Conservation (phyloP, 768 basidiomycete genomes). For the Termitomyces sp. region DNA sequence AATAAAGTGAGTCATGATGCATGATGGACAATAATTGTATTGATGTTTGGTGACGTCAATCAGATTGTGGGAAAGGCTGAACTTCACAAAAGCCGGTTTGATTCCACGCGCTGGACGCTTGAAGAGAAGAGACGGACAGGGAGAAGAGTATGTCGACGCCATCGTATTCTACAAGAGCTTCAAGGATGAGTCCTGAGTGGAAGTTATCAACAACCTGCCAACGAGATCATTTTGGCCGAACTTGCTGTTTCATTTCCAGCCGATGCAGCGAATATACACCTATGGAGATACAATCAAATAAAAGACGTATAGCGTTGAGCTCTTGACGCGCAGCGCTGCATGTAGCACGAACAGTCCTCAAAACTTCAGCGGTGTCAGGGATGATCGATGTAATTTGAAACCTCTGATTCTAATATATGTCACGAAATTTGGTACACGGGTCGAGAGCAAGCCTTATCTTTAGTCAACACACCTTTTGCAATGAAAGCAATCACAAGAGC, state of each 20-base stretch:
- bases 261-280: not conserved
- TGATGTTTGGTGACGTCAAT: not conserved
- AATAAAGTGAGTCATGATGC: constrained; percentile 40
- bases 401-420: not conserved
- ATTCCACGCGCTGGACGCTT: constrained; percentile 77
- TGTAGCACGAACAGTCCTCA: not conserved
- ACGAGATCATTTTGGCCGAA: not conserved
- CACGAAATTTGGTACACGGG: not conserved
- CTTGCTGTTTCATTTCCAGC: not conserved
- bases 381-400: not conserved
- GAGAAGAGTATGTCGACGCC: constrained; percentile 88
- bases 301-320: not conserved
- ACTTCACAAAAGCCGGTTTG: constrained; percentile 72
- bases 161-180: constrained; percentile 82
- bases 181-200: constrained; percentile 23
- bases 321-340: not conserved
- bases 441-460: not conserved
- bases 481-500: not conserved
- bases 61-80: constrained; percentile 78
- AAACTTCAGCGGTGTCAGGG: no score
- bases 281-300: not conserved
- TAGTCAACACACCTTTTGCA: not conserved
- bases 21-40: not conserved
- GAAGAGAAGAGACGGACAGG: constrained; percentile 55
- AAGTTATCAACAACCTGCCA: not conserved